Conservation (phyloP, 1,284 basidiomycete genomes). For the Moesziomyces sp. region DNA sequence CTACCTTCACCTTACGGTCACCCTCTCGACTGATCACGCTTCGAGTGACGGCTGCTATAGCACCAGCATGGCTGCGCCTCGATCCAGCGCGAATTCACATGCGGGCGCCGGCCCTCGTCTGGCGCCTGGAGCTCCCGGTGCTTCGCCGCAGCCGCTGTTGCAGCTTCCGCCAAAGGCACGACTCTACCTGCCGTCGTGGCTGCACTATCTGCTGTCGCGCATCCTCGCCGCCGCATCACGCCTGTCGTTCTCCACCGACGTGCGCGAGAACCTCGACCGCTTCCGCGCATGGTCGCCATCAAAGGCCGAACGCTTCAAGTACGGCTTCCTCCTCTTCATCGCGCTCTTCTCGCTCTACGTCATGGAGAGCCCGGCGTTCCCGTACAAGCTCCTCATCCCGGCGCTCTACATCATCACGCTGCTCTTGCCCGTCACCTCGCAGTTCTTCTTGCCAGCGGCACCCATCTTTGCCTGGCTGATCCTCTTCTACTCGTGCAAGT, state of each 20-base stretch:
- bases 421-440: constrained; percentile 85
- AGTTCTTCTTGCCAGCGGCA: constrained; percentile 89
- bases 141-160: constrained; percentile 5
- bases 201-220: constrained; percentile 56
- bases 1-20: no score
- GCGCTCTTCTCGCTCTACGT: constrained; percentile 81
- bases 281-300: constrained; percentile 53
- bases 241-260: constrained; percentile 59
- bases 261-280: constrained; percentile 54
- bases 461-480: constrained; percentile 81
- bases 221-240: constrained; percentile 59
- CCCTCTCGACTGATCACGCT: no score
- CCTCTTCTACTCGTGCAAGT: constrained; percentile 83
- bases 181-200: constrained; percentile 36
- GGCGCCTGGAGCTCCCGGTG: constrained; percentile 28
- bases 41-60: neutral
- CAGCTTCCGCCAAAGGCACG: constrained; percentile 45
- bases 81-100: constrained; percentile 3
- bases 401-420: constrained; percentile 77
- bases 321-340: constrained; percentile 54
- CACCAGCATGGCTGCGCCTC: constrained; percentile 14
- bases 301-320: constrained; percentile 60
- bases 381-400: constrained; percentile 84
- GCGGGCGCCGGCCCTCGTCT: constrained; percentile 15
- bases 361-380: constrained; percentile 78